Base-by-base conservation (phyloP, 1,284 basidiomycete species). In the Tilletia horrida region DNA sequence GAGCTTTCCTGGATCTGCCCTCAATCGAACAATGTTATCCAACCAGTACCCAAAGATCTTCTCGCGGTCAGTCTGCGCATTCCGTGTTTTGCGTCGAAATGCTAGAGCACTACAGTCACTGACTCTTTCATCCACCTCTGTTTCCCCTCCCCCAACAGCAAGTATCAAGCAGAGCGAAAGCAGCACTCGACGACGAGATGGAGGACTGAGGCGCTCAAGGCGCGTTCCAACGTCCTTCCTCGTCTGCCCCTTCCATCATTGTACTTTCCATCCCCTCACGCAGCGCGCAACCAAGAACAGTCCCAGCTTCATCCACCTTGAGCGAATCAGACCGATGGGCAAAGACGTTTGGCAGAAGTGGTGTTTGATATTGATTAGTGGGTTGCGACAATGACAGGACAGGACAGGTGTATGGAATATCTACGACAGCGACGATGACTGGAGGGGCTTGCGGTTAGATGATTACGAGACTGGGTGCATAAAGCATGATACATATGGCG, bases 1-100 rank as follows among this genome's bases (percentile, higher is more conserved):
- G 96, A 99, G 83, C 88, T 99, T 86, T 92, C 93, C 45, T 99
- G 96, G 96, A 88, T 97, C 69, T 88, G 93, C 35, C 86, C 88
- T 31, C 92, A 96, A 84, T 91, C 91, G 25, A 88, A 89, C 31
- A 88, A 88, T 61, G 84, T 89, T 65, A 93, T 97, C 82, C 85
- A 87, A 40, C 86, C 88, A 14, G 92, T 98, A 65, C 95, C 95
- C 40, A 87, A 87, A 67, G 92, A 93, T 52, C 84, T 97, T 69
- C 85, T 89, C 63, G 86, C 18, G 52, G 67, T 65, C 11, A 23
- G 63, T 48, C 9, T 48, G 18, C 13, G 43, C 47, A 40, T 40
- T 11, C 18, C 29, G 21, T 50, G 35, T 40, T 40, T 11, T 40
- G 35, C 55, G 2, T 21, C 1, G n/a, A n/a, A n/a, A n/a, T n/a